A percentile compares a stretch with the other conserved stretches of the same genome.
These are phyloP conservation scores for Trypanosoma scelopori DNA, from an alignment of 208 protist species.

Conservation along the genomic window DNA sequence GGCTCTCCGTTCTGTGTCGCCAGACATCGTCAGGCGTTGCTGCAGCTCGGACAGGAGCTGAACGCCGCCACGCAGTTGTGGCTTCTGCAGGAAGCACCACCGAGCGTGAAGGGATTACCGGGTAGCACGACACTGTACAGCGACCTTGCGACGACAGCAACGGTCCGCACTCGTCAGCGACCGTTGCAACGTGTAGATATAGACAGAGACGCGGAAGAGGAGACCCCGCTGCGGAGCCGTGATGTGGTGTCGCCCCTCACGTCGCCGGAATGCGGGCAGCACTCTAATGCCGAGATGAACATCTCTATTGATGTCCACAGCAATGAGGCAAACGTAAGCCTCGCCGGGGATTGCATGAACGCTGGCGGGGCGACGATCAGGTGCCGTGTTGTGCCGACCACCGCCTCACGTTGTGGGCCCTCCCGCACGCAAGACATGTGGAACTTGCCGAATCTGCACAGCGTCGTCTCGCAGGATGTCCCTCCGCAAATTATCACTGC, in stretches of 20 bases:
- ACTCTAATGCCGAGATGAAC: background rate
- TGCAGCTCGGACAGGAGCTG: conserved; percentile 27
- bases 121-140: background rate
- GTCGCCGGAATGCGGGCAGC: no score
- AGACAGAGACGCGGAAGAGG: no score
- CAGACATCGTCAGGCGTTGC: conserved; percentile 13
- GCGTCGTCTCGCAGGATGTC: background rate
- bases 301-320: background rate
- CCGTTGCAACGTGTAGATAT: no score
- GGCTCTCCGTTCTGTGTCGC: background rate
- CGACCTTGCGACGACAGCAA: background rate
- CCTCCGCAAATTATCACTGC: background rate
- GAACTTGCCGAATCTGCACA: background rate
- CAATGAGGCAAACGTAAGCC: background rate
- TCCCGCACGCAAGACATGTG: conserved; percentile 1
- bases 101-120: background rate
- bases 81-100: background rate
- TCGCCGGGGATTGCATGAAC: no score
- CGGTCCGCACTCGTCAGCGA: no score
- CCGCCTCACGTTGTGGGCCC: background rate
- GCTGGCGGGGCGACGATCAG: no score
- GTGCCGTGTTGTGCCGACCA: no score
- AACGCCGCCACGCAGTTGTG: conserved; percentile 8
- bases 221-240: no score
- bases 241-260: no score